Conservation (phyloP, 2,329 filamentous ascomycete species). For the Colletotrichum noveboracense region DNA sequence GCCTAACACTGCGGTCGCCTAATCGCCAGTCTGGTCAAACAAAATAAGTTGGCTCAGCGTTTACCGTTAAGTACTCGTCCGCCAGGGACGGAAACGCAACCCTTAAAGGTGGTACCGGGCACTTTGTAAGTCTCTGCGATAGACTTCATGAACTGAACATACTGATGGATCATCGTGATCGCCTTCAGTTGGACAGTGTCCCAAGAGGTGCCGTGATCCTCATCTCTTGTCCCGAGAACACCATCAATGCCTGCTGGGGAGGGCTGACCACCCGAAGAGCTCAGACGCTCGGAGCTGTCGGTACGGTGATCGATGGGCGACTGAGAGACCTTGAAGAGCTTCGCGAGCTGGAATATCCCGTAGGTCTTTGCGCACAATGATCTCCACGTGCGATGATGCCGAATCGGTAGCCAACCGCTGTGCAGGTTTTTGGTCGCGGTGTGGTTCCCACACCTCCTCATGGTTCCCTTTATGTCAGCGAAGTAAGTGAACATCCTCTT, state of each 20-base stretch:
- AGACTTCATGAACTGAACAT: not conserved
- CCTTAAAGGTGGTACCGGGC: not conserved
- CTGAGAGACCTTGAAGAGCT: not conserved
- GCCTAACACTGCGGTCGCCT: not conserved
- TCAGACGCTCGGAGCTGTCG: not conserved
- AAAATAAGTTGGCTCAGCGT: not conserved
- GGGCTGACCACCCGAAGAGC: not conserved
- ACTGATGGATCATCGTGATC: not conserved
- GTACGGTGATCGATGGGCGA: not conserved
- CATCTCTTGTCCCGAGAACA: not conserved
- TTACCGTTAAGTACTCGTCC: not conserved
- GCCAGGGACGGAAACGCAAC: not conserved
- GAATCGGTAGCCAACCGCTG: not conserved
- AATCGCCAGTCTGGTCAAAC: not conserved
- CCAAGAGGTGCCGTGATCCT: not conserved
- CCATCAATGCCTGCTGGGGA: not conserved
- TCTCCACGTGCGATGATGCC: not conserved
- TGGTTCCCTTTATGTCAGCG: not conserved
- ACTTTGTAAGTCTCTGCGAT: not conserved
- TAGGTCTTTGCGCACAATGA: not conserved
- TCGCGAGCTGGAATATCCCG: not conserved
- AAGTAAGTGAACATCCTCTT: not conserved
- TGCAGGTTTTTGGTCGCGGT: not conserved
- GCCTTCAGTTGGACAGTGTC: not conserved
- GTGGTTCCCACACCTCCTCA: not conserved